Conservation (phyloP, 1,139 yeast genomes). For the Suhomyces bolitotheri region DNA sequence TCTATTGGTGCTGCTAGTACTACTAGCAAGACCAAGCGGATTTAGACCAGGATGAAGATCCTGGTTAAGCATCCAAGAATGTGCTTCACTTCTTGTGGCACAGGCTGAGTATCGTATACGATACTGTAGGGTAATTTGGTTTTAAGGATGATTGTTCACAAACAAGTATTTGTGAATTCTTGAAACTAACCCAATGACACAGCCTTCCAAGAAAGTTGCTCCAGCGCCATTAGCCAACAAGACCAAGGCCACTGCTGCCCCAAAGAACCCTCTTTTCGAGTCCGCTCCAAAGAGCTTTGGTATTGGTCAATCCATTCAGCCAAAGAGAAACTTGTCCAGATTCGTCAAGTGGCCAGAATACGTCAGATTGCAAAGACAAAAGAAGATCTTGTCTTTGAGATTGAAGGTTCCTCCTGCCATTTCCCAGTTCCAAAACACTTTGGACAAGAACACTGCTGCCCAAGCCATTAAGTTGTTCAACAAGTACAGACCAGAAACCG, state of each 20-base stretch:
- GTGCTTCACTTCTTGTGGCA: conserved; percentile 45
- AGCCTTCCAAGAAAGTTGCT: conserved; percentile 57
- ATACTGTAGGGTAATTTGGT: conserved; percentile 44
- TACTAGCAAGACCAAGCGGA: too few relatives aligned
- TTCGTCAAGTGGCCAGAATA: conserved; percentile 99
- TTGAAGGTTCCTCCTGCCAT: conserved; percentile 98
- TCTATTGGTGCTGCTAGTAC: conserved; percentile 4
- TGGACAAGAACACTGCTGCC: conserved; percentile 98
- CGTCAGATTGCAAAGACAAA: conserved; percentile 96
- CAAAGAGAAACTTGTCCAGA: conserved; percentile 93
- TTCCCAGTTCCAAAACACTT: conserved; percentile 90
- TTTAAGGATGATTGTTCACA: conserved; percentile 32
- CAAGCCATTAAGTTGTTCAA: conserved; percentile 94
- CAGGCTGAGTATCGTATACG: conserved; percentile 46
- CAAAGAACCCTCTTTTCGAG: conserved; percentile 66
- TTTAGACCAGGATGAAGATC: too few relatives aligned
- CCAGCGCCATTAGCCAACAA: conserved; percentile 53
- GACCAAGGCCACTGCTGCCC: conserved; percentile 22
- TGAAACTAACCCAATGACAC: conserved; percentile 64
- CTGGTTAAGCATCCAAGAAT: conserved; percentile 17
- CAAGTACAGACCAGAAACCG: conserved; percentile 98
- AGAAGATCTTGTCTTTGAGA: conserved; percentile 91
- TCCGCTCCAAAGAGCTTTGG: conserved; percentile 93
- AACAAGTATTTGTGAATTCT: conserved; percentile 28
- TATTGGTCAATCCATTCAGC: conserved; percentile 93